Base-by-base conservation (phyloP, 164 flowering plant species). In the Nymphaea thermarum region DNA sequence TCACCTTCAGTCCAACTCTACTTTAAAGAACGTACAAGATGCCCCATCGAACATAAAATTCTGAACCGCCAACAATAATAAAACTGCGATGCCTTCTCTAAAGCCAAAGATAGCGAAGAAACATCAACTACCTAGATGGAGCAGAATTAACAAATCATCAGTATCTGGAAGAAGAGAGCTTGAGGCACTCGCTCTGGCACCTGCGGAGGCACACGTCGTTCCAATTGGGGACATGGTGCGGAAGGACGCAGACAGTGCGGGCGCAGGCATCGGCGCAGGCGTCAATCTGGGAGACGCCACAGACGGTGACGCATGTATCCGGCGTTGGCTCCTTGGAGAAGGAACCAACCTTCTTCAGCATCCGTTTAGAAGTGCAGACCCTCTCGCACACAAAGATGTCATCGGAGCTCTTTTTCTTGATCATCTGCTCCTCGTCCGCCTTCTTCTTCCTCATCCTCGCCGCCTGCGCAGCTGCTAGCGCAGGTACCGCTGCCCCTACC, bases 241-340 rank as follows among this genome's bases (percentile, higher is more conserved):
- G 90, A 74, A 86, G 86, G 5, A 89, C 94, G 45, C 96, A 89
- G 42, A 92, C 93, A 6, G 96, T 89, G 1, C 98, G 83, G 60
- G 94, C 96, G 76, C 98, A 89, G 0, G 98, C 98, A 79, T 89
- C 98, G 59, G 90, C 72, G 66, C 96, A 92, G 36, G 96, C 98
- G 80, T 92, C 96, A 6, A 92, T 82, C 76, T 84, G 88, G 12
- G 96, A 89, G 2, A 92, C 96, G 6, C 98, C 95, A 55, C 95
- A 89, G 7, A 85, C 90, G n/a, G 91, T 87, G 12, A 87, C 91
- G 71, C 91, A 88, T 42, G 93, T 90, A 64, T 86, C 87, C 0
- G 86, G 93, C 63, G 78, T 88, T 45, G 96, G 94, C 66, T 89
- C 96, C 66, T 92, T 92, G 2, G 98, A 89, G 80, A 89, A 92